phyloP scores from a whole-genome alignment of 305 asterid species.

The Plantago lanceolata region DNA sequence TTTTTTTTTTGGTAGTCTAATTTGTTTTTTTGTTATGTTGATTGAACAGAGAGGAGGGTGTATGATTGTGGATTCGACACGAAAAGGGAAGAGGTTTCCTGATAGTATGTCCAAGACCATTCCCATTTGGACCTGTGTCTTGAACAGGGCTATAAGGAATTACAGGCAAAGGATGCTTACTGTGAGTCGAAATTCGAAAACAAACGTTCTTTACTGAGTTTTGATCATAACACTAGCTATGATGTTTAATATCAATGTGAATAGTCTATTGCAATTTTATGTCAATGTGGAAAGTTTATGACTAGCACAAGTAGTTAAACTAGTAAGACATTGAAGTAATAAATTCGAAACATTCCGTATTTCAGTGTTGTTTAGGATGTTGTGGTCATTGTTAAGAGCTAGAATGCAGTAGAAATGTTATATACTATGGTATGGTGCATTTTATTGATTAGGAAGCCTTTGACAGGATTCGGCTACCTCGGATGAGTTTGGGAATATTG shows the following conservation, averaged over 20 bases:
- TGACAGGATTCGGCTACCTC: conserved; percentile 41
- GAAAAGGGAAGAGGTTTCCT: conserved; percentile 95
- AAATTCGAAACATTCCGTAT: too few species aligned
- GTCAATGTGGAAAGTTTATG: too few species aligned
- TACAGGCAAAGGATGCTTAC: conserved; percentile 25
- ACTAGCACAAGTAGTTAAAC: too few species aligned
- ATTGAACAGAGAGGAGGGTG: conserved; percentile 97
- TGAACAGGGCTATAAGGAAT: conserved; percentile 70
- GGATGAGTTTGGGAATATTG: conserved; percentile 20
- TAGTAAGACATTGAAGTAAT: too few species aligned
- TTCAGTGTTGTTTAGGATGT: neutral
- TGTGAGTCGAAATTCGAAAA: conserved; percentile 36
- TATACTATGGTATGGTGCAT: too few species aligned
- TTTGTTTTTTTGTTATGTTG: conserved; percentile 21
- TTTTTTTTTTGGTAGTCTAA: neutral
- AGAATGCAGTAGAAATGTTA: neutral
- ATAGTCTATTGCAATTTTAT: too few species aligned
- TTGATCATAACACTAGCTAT: neutral
- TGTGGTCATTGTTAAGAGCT: neutral
- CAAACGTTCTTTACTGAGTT: neutral
- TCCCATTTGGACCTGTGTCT: conserved; percentile 93
- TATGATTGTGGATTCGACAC: conserved; percentile 83
- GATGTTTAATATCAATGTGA: too few species aligned
- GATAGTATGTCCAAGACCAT: conserved; percentile 97
- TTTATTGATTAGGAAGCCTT: neutral